Conservation (phyloP, 371 early-diverging fungal species). For the Racocetra persica region DNA sequence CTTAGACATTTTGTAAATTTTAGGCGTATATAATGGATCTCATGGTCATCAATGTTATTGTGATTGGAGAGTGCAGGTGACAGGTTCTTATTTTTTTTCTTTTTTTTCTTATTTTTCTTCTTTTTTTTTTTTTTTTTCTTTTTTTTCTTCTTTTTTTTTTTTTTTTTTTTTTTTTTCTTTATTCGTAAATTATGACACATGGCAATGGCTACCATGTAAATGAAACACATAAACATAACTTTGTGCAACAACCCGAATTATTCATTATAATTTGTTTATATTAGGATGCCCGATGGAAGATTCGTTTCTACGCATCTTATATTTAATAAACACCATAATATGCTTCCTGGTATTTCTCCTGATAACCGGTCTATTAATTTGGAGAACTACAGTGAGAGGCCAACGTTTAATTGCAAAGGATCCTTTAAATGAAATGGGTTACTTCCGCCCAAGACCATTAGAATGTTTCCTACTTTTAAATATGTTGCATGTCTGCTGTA, state of each 20-base stretch:
- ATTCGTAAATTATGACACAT: background rate
- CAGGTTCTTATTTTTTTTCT: background rate
- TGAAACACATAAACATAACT: background rate
- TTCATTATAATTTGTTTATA: background rate
- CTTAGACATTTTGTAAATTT: too few species aligned
- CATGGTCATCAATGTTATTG: background rate
- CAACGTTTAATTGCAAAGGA: slow-evolving; percentile 14
- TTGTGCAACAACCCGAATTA: background rate
- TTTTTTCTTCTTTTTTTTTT: too few species aligned
- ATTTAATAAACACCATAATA: background rate
- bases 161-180: background rate
- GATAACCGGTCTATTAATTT: slow-evolving; percentile 15
- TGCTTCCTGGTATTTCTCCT: slow-evolving; percentile 6
- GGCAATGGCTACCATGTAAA: too few species aligned
- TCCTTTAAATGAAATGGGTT: slow-evolving; percentile 20
- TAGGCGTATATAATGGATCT: background rate
- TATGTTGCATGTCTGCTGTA: slow-evolving; percentile 16
- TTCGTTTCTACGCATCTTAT: background rate
- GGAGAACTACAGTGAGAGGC: slow-evolving; percentile 8
- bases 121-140: background rate
- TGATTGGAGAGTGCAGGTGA: slow-evolving; percentile 3
- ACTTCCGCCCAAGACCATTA: slow-evolving; percentile 5
- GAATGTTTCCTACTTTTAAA: slow-evolving; percentile 20
- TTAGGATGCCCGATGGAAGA: slow-evolving; percentile 16
- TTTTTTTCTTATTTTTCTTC: background rate